Conservation (phyloP, 2,329 filamentous ascomycete species). For the Rhynchosporium agropyri region DNA sequence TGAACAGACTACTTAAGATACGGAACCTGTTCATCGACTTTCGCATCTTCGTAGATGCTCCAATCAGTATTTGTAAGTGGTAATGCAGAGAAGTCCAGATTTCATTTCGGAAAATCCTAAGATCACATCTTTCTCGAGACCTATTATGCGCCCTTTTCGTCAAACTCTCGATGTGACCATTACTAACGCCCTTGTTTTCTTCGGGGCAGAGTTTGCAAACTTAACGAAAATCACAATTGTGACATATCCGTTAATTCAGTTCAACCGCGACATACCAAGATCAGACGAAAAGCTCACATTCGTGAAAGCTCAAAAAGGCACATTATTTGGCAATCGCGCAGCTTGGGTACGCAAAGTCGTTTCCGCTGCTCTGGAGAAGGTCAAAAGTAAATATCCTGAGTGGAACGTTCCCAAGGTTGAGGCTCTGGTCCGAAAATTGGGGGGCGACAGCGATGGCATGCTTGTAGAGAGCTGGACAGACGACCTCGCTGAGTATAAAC, state of each 20-base stretch:
- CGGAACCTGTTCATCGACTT: constrained; percentile 13
- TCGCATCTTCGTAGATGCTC: constrained; percentile 34
- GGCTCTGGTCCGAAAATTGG: constrained; percentile 1
- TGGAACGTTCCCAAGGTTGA: constrained; percentile 1
- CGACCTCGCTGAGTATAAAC: neutral
- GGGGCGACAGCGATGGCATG: neutral
- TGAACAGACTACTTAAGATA: constrained; percentile 13
- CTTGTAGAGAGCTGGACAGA: constrained; percentile 5
- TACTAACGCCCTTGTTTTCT: too few species aligned
- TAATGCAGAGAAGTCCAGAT: too few species aligned
- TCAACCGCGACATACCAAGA: neutral
- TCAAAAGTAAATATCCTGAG: neutral
- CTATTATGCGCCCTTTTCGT: too few species aligned
- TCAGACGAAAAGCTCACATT: neutral
- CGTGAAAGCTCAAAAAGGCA: constrained; percentile 2
- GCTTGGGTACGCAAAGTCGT: constrained; percentile 1
- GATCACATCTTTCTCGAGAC: too few species aligned
- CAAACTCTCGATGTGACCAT: too few species aligned
- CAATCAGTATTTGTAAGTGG: constrained; percentile 29
- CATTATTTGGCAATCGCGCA: constrained; percentile 5
- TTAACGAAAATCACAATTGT: constrained; percentile 47
- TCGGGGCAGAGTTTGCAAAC: constrained; percentile 64
- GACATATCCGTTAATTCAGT: neutral
- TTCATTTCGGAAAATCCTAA: too few species aligned
- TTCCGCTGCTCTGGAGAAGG: neutral